These are phyloP conservation scores for Gaeumannomyces sp. DNA, from an alignment of 2,329 filamentous ascomycete species.

Conservation along the genomic window DNA sequence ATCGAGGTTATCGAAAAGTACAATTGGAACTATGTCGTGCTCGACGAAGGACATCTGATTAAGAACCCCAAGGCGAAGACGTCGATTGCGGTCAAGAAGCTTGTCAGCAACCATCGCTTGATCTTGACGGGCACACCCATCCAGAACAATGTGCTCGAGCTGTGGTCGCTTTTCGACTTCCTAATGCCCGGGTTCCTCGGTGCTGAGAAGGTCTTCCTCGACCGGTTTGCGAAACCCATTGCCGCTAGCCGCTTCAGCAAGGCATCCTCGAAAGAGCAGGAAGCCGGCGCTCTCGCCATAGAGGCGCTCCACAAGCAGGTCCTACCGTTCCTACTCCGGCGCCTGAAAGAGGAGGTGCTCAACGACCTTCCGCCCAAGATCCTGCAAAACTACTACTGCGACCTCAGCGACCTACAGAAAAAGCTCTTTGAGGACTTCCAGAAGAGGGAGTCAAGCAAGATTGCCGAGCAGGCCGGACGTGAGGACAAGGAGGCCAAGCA, in stretches of 20 bases:
- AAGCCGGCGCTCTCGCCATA: slow-evolving; percentile 90
- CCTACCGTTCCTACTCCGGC: slow-evolving; percentile 87
- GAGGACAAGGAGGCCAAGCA: slow-evolving; percentile 92
- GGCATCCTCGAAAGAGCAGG: slow-evolving; percentile 96
- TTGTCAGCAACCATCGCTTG: slow-evolving; percentile 86
- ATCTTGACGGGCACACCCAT: slow-evolving; percentile 97
- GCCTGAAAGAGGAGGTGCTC: slow-evolving; percentile 94
- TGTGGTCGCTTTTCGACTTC: slow-evolving; percentile 98
- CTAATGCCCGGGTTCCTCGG: slow-evolving; percentile 98
- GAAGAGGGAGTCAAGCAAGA: slow-evolving; percentile 84
- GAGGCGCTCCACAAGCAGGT: slow-evolving; percentile 99
- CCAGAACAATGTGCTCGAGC: slow-evolving; percentile 92
- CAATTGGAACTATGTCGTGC: slow-evolving; percentile 91
- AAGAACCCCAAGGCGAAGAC: slow-evolving; percentile 99
- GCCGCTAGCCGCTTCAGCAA: slow-evolving; percentile 93
- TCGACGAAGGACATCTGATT: slow-evolving; percentile 96
- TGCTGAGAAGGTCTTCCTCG: slow-evolving; percentile 89
- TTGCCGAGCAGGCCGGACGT: slow-evolving; percentile 75
- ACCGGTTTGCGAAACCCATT: slow-evolving; percentile 91
- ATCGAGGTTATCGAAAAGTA: slow-evolving; percentile 75
- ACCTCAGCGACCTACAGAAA: slow-evolving; percentile 88
- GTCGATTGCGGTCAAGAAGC: slow-evolving; percentile 81
- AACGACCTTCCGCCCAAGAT: slow-evolving; percentile 98
- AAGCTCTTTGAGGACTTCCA: slow-evolving; percentile 96
- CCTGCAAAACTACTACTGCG: slow-evolving; percentile 98